Percentiles rank a stretch among this genome's conserved stretches.
Conservation (phyloP, 2,329 filamentous ascomycete genomes). For the Curvularia lunata region DNA sequence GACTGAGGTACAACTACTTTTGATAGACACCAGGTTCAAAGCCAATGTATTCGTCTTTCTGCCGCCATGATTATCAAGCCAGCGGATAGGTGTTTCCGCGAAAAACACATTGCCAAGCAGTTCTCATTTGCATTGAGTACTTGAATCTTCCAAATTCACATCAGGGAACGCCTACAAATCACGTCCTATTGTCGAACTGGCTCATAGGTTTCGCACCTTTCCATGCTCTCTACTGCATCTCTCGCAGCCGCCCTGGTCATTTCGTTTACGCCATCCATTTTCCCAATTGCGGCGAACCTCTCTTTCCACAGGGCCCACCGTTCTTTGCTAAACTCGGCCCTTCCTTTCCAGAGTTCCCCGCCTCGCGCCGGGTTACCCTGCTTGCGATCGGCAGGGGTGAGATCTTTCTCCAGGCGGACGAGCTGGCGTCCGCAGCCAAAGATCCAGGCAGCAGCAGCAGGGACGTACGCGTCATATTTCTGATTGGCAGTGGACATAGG, state of each 20-base stretch:
- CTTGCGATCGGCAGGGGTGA: slow-evolving; percentile 36
- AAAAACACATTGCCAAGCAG: not conserved
- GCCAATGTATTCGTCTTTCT: not conserved
- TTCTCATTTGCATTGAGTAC: not conserved
- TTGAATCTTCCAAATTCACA: not conserved
- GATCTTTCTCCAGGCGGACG: slow-evolving; percentile 34
- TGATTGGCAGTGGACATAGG: slow-evolving; percentile 23
- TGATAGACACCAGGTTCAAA: not conserved
- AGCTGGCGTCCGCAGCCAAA: slow-evolving; percentile 29
- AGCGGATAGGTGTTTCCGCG: not conserved
- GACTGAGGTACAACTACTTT: not conserved
- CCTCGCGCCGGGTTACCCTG: slow-evolving; percentile 39
- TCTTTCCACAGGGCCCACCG: slow-evolving; percentile 45
- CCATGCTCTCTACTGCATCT: slow-evolving; percentile 39
- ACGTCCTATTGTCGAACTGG: not conserved
- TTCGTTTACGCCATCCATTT: slow-evolving; percentile 29
- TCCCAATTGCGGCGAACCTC: slow-evolving; percentile 33
- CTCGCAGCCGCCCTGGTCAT: slow-evolving; percentile 32
- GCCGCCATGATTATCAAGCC: not conserved
- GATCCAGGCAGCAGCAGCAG: slow-evolving; percentile 42
- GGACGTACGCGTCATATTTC: slow-evolving; percentile 37
- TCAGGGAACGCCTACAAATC: not conserved
- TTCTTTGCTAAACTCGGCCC: slow-evolving; percentile 38
- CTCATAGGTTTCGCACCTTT: slow-evolving; percentile 34
- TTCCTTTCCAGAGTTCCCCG: slow-evolving; percentile 40